Evolutionary conservation across 257 asterid species (phyloP).

Genomic region (Salvia hispanica): DNA sequence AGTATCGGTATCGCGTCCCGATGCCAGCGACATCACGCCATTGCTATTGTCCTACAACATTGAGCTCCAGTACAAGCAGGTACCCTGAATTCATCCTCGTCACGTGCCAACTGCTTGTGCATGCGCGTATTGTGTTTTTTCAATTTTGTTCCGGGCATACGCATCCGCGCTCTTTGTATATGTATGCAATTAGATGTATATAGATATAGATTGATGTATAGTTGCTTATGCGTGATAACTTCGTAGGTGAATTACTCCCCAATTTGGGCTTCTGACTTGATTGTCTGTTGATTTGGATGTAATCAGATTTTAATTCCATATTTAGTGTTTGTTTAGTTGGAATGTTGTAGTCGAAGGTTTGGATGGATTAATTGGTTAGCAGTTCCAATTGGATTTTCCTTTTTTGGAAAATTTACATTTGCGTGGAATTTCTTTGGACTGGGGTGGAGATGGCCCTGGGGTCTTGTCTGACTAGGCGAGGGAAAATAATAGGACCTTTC

Average conservation of each 20-base stretch:
- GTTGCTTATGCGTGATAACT: constrained; percentile 11
- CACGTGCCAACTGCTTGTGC: constrained; percentile 24
- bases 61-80: constrained; percentile 86
- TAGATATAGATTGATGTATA: neutral
- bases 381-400: neutral
- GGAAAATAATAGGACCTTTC: constrained; percentile 15
- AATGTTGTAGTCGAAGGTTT: neutral
- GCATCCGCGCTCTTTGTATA: constrained; percentile 22
- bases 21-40: constrained; percentile 80
- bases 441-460: constrained; percentile 12
- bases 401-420: neutral
- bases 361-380: neutral
- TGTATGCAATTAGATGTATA: neutral
- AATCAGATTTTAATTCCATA: neutral
- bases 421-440: neutral
- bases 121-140: neutral
- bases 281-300: constrained; percentile 13
- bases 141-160: neutral
- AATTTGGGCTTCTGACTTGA: constrained; percentile 15
- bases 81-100: neutral
- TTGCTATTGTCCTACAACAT: constrained; percentile 85
- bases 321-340: neutral
- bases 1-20: constrained; percentile 74
- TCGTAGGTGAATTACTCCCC: constrained; percentile 14
- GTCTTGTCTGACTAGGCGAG: constrained; percentile 11